These are phyloP conservation scores for Serendipita sp. DNA, from an alignment of 768 basidiomycete genomes.

Conservation along the genomic window DNA sequence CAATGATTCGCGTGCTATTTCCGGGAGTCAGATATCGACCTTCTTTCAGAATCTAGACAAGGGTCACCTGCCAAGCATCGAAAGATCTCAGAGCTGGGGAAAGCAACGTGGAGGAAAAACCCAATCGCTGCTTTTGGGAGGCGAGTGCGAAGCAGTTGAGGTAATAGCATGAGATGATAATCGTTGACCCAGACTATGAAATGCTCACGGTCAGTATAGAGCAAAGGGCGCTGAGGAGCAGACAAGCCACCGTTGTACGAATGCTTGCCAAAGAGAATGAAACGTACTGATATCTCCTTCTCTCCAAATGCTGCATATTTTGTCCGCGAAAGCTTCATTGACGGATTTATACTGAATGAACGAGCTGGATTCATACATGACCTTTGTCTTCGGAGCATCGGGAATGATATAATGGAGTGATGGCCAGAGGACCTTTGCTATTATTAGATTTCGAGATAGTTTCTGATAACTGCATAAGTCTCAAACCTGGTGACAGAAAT, in stretches of 20 bases:
- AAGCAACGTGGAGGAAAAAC: constrained; percentile 95
- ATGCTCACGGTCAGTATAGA: constrained; percentile 35
- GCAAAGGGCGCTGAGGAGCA: background rate
- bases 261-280: background rate
- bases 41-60: background rate
- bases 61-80: constrained; percentile 52
- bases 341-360: constrained; percentile 80
- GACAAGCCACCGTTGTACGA: background rate
- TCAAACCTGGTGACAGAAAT: constrained; percentile 65
- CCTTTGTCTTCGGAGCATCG: constrained; percentile 71
- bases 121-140: constrained; percentile 56
- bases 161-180: constrained; percentile 91
- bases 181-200: constrained; percentile 47
- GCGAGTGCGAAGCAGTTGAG: constrained; percentile 60
- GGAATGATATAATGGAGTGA: constrained; percentile 75
- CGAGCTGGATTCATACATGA: constrained; percentile 61
- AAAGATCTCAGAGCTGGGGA: constrained; percentile 92
- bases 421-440: constrained; percentile 59
- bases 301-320: constrained; percentile 61
- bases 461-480: constrained; percentile 17
- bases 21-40: background rate
- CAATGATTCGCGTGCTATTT: constrained; percentile 33
- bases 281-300: constrained; percentile 67
- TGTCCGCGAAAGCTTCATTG: constrained; percentile 79
- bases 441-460: background rate